Conservation (phyloP, 1,284 basidiomycete species). For the Gomphus sp. region DNA sequence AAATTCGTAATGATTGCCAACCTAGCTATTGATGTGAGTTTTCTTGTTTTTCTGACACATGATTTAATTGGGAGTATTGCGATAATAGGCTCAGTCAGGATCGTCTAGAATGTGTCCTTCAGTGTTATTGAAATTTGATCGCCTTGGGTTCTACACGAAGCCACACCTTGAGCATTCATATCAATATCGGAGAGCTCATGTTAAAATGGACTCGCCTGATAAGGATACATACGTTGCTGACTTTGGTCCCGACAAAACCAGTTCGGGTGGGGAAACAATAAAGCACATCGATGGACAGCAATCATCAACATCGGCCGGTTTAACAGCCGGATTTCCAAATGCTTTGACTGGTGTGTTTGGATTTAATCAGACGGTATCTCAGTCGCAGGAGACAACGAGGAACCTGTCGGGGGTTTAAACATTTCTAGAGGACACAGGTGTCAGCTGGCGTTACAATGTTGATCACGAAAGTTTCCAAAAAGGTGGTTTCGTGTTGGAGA, state of each 20-base stretch:
- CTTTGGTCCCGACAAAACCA: background rate
- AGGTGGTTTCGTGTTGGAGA: background rate
- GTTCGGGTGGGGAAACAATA: too few species aligned
- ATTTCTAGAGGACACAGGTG: background rate
- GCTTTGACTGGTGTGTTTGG: too few species aligned
- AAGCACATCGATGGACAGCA: background rate
- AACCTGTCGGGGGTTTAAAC: background rate
- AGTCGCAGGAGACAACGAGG: background rate
- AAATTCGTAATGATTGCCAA: background rate
- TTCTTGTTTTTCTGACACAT: background rate
- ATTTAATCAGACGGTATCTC: background rate
- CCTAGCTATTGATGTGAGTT: background rate
- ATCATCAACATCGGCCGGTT: too few species aligned
- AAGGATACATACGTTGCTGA: background rate
- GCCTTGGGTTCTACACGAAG: background rate
- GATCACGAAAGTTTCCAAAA: background rate
- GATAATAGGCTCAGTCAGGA: background rate
- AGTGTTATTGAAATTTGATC: background rate
- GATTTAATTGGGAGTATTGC: background rate
- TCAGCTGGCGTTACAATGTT: background rate
- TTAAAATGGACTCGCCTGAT: background rate
- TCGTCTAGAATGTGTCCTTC: background rate
- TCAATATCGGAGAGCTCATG: background rate
- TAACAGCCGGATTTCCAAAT: background rate
- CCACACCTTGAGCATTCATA: background rate